phyloP scores from a whole-genome alignment of 352 stramenopile species.

The Globisporangium middletonii region DNA sequence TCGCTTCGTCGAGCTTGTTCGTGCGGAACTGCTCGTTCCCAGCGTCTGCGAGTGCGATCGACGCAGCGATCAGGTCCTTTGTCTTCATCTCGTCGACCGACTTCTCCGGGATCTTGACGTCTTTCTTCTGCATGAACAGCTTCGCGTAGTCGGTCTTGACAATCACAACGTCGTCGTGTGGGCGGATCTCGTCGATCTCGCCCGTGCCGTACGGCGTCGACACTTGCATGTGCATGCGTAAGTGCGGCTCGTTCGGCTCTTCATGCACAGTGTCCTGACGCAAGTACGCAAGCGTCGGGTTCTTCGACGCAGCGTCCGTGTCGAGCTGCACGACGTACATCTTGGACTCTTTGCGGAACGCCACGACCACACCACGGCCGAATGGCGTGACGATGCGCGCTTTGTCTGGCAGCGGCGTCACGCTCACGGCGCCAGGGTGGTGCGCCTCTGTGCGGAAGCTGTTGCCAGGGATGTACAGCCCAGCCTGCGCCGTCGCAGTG shows the following conservation, averaged over 20 bases:
- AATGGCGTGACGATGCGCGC: constrained; percentile 70
- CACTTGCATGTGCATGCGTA: constrained; percentile 80
- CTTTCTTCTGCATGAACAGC: constrained; percentile 80
- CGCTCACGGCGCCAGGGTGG: constrained; percentile 57
- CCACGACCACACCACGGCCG: constrained; percentile 60
- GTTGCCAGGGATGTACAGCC: constrained; percentile 74
- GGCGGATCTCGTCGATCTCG: constrained; percentile 59
- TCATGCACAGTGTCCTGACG: constrained; percentile 60
- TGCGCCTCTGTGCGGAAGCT: constrained; percentile 56
- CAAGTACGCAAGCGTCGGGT: constrained; percentile 61
- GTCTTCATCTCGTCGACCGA: constrained; percentile 66
- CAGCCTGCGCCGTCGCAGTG: constrained; percentile 32
- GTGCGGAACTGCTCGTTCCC: constrained; percentile 71
- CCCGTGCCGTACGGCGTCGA: constrained; percentile 65
- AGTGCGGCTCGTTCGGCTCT: constrained; percentile 50
- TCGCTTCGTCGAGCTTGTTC: constrained; percentile 52
- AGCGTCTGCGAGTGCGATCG: constrained; percentile 54
- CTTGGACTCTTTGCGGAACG: constrained; percentile 63
- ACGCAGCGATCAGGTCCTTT: constrained; percentile 68
- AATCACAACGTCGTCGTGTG: constrained; percentile 56
- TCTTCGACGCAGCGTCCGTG: constrained; percentile 47
- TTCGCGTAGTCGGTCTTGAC: constrained; percentile 57
- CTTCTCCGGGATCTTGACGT: constrained; percentile 62
- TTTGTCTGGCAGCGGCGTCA: constrained; percentile 66
- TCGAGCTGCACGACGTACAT: constrained; percentile 83